phyloP scores from a whole-genome alignment of 441 rosid genomes.

The Corymbia calophylla region DNA sequence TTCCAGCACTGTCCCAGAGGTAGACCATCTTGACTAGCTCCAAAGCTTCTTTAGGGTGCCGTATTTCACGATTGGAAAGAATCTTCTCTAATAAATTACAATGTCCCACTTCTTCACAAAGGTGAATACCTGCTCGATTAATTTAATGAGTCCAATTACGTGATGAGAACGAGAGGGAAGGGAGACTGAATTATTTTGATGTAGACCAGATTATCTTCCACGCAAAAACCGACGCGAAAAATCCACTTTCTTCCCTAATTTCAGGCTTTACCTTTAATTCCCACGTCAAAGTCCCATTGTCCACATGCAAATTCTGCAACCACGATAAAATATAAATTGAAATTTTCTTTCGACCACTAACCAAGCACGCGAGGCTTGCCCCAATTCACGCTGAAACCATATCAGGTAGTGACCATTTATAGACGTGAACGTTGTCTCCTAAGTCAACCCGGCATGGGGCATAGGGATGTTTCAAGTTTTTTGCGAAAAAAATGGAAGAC shows the following conservation, averaged over 20 bases:
- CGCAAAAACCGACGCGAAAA: background rate
- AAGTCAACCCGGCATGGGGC: background rate
- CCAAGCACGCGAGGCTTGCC: background rate
- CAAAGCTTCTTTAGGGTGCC: background rate
- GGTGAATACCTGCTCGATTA: background rate
- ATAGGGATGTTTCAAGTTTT: background rate
- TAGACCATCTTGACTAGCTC: background rate
- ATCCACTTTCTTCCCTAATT: background rate
- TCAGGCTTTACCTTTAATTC: background rate
- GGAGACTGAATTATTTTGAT: background rate
- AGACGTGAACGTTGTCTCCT: background rate
- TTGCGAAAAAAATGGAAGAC: background rate
- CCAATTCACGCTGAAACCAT: background rate
- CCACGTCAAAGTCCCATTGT: background rate
- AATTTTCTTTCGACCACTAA: background rate
- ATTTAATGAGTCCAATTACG: background rate
- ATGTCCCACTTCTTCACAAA: background rate
- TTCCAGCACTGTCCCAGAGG: background rate
- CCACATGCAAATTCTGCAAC: background rate
- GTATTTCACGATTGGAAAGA: background rate
- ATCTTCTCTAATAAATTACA: background rate
- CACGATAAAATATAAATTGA: background rate
- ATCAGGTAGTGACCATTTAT: background rate
- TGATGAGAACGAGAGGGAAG: background rate
- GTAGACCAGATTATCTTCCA: background rate